A percentile compares a stretch with the other conserved stretches of the same genome.
Evolutionary conservation across 768 basidiomycete species (phyloP).

Genomic region (Bullera alba): DNA sequence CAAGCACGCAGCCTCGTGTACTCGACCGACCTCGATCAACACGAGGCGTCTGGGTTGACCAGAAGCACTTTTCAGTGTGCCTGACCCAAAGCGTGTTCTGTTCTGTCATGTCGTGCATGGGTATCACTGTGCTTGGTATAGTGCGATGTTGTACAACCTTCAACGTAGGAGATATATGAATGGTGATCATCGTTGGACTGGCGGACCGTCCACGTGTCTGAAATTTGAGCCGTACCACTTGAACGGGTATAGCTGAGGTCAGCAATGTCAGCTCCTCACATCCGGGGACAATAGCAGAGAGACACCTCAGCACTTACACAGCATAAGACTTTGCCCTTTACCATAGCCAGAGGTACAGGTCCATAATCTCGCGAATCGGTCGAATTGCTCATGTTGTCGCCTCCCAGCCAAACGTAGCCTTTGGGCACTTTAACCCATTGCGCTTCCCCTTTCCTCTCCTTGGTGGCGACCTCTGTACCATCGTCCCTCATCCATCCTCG

Average conservation of each 20-base stretch:
- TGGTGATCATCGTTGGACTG: neutral
- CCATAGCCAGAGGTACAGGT: conserved; percentile 59
- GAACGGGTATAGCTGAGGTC: neutral
- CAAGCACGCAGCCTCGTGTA: too few relatives aligned
- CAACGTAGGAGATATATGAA: neutral
- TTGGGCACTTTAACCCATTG: conserved; percentile 67
- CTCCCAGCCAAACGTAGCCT: conserved; percentile 83
- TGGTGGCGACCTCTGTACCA: conserved; percentile 5
- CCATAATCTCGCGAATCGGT: conserved; percentile 90
- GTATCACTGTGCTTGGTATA: neutral
- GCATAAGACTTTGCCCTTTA: conserved; percentile 42
- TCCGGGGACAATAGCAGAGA: neutral
- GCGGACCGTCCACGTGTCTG: neutral
- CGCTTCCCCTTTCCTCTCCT: conserved; percentile 46
- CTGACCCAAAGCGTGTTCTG: too few relatives aligned
- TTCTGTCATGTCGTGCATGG: too few relatives aligned
- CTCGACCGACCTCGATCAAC: neutral
- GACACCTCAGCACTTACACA: conserved; percentile 23
- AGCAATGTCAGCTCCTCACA: neutral
- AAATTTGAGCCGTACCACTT: neutral
- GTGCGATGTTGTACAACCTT: neutral
- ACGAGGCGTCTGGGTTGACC: neutral
- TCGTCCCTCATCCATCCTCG: conserved; percentile 14
- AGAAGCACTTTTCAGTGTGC: neutral
- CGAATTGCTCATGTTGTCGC: conserved; percentile 77